Conservation (phyloP, 768 basidiomycete species). For the Lactarius sanguifluus region DNA sequence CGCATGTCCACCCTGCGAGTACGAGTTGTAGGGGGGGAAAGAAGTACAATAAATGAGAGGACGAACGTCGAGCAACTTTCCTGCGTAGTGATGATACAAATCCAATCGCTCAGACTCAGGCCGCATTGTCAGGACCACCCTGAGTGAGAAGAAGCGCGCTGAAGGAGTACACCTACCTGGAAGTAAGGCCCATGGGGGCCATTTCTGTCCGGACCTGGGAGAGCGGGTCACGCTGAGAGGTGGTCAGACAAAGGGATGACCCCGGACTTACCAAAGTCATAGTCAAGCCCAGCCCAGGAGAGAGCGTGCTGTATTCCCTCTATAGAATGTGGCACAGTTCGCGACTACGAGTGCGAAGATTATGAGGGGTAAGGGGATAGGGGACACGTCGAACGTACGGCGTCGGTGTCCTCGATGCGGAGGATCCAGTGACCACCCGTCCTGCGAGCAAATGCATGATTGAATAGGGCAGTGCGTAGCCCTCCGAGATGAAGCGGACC, state of each 20-base stretch:
- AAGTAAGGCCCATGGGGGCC: conserved; percentile 85
- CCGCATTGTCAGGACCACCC: conserved; percentile 12
- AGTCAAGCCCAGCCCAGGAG: conserved; percentile 88
- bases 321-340: conserved; percentile 80
- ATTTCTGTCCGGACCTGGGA: conserved; percentile 69
- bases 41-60: neutral
- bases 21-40: conserved; percentile 1
- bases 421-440: conserved; percentile 87
- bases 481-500: conserved; percentile 94
- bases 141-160: neutral
- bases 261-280: conserved; percentile 74
- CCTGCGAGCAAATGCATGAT: conserved; percentile 81
- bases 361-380: conserved; percentile 7
- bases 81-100: conserved; percentile 73
- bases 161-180: conserved; percentile 63
- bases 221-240: neutral
- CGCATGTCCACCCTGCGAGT: conserved; percentile 74
- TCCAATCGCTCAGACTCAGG: conserved; percentile 85
- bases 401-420: conserved; percentile 93
- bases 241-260: neutral
- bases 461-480: conserved; percentile 90
- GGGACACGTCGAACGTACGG: conserved; percentile 48
- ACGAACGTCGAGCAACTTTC: conserved; percentile 72
- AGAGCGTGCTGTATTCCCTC: conserved; percentile 75
- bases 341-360: conserved; percentile 48